These are phyloP conservation scores for Dryas integrifolia DNA, from an alignment of 331 rosid genomes.

Conservation along the genomic window DNA sequence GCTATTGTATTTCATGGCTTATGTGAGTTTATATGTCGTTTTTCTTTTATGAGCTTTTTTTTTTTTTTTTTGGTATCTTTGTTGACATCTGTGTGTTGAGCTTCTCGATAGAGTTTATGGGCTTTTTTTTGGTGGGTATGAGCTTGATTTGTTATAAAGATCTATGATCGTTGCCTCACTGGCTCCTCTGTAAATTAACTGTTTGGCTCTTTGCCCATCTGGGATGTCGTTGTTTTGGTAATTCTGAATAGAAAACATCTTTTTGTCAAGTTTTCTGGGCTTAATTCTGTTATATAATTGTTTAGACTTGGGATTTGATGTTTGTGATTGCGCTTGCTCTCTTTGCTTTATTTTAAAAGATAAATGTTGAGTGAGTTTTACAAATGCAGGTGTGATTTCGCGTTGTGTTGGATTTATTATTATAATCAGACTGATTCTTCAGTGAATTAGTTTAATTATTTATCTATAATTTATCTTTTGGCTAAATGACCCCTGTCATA, in stretches of 20 bases:
- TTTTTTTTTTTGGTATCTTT: not conserved
- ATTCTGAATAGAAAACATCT: not conserved
- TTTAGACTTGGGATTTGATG: constrained; percentile 8
- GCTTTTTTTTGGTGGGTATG: not conserved
- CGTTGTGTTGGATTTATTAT: not conserved
- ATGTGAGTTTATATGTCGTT: not conserved
- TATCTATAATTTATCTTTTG: not conserved
- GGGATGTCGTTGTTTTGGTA: not conserved
- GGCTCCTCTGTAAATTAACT: not conserved
- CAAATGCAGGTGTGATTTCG: constrained; percentile 3
- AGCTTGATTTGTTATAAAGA: constrained; percentile 15
- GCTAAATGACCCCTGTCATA: constrained; percentile 12
- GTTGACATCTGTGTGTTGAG: constrained; percentile 3
- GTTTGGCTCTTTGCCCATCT: not conserved
- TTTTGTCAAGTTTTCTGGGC: not conserved
- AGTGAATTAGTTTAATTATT: not conserved
- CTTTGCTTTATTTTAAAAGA: not conserved
- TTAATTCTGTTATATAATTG: not conserved
- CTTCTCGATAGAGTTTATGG: constrained; percentile 20
- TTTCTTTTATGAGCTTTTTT: not conserved
- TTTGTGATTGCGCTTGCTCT: not conserved
- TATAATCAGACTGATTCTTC: not conserved
- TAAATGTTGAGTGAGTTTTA: not conserved
- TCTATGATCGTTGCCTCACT: constrained; percentile 12
- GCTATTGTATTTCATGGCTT: not conserved